Evolutionary conservation across 2,329 filamentous ascomycete species (phyloP), one percentile per base, ranked within the genome.

Genomic region (Cladosporium cucumerinum): DNA sequence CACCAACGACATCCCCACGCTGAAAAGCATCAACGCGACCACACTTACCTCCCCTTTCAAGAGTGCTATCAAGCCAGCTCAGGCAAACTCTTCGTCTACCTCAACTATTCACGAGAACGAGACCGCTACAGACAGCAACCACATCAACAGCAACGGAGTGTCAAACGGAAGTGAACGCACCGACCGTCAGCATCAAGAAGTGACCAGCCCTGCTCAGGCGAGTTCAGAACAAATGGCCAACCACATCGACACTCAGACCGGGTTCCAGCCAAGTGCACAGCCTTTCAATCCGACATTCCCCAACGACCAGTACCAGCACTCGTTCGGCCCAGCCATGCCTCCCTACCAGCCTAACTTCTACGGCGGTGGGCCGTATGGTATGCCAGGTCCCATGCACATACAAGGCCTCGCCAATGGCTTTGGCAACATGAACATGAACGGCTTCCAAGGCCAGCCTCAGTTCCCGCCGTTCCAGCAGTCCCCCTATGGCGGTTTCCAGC

Each of bases 1-100:
- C 11, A 88, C 92, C 62, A 95, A 90, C 77, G 93, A 98, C 73
- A 84, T 97, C 23, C 91, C 93, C 5, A 96, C 93, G 8, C 82
- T 93, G 73, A 96, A 95, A 84, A 89, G 84, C 69, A 82, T 85
- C 62, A 84, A 85, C 63, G 70, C 67, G 52, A 23, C 62, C 14
- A 12, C 43, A n/a, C 36, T 73, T 57, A 68, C 67, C 54, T 73
- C 73, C 30, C 73, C 72, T 55, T 58, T 66, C 8, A 67, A 73
- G 65, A 64, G 65, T 11, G 67, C 66, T 36, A 67, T 57, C 52
- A 66, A 71, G 55, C 64, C 69, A 55, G 66, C 66, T 61, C 65
- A 67, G 23, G 52, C 62, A 28, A 72, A 82, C 85, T 69, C 82
- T 83, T 70, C 80, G 85, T 43, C 60, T 25, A 62, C 60, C 3